Base-by-base conservation (phyloP, 305 asterid species). In the Lippia alba region DNA sequence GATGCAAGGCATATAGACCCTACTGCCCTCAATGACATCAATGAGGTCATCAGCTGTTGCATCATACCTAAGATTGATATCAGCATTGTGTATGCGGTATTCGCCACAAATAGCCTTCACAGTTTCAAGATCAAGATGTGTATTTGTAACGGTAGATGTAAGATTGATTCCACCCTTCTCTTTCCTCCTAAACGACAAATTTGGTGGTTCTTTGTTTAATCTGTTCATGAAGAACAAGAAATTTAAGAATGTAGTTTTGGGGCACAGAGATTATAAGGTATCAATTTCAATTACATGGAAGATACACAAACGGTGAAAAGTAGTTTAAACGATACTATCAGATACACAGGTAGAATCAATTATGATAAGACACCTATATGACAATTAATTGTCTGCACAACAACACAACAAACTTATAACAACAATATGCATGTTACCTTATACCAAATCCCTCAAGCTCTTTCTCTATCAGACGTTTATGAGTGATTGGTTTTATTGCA, bases 171-270 rank as follows among this genome's bases (percentile, higher is more conserved):
- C 97, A 76, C 97, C 97, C 79, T 91, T 94, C 17, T 94, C 99
- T 79, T 94, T 94, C 88, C 71, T 91, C 78, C 97, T 87, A 71
- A 94, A 94, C 24, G 91, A 53, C 78, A 91, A 75, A 82, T 94
- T 94, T 67, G 99, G 97, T n/a, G 99, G 99, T 82, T 94, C 99
- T 82, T 91, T 94, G 87, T 94, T 94, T 74, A 94, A 87, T 83
- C 99, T 91, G 78, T 72, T 44, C 46, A 20, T 50, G 65, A 17
- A 66, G 48, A 74, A 71, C 56, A 45, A 54, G 61, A 63, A 24
- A 57, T 8, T 76, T 58, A 75, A 18, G 64, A 7, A 30, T 3
- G 46, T 24, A 46, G 19, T 62, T 55, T 65, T 12, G 56, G 61
- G 64, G 30, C 30, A 24, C 30, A 24, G 3, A 24, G 1, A 24